Base-by-base conservation (phyloP, 2,329 filamentous ascomycete species). In the Plenodomus biglobosus region DNA sequence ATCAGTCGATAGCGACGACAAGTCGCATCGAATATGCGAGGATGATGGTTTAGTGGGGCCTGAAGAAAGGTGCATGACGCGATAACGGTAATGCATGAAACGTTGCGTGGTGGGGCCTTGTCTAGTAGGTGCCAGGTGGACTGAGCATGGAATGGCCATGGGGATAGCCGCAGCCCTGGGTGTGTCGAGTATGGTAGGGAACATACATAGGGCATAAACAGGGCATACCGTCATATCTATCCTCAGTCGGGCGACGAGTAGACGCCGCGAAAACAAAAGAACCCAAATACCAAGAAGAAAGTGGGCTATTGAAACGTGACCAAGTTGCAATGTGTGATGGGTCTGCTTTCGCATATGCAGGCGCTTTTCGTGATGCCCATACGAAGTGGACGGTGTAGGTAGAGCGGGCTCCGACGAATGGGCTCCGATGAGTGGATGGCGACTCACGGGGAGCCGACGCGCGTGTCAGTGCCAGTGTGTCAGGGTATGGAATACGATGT, bases 81-180 rank as follows among this genome's bases (percentile, higher is more conserved):
- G 58, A 62, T 54, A 58, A 66, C 58, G 62, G 62, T 39, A 47
- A 48, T 59, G 63, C 58, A 62, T 67, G 60, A 65, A 64, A 62
- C 60, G 55, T 38, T 46, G 53, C 47, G 45, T 27, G 40, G 55
- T 44, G 45, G 55, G 42, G 40, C 32, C 42, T 44, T 53, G n/a
- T n/a, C n/a, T n/a, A n/a, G n/a, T n/a, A n/a, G n/a, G n/a, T n/a
- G n/a, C 53, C 42, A 22, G 39, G 39, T 20, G 40, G 44, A 13
- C 35, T 19, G 50, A 46, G 22, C 45, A 53, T 49, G 53, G 53
- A 51, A 38, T 17, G 54, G 45, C 46, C 36, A 49, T 45, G 40
- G 16, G 37, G 30, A 30, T 34, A 24, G 27, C 38, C 36, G 38
- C 18, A 44, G 44, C 38, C 32, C 24, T 1, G 42, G 11, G 17